phyloP scores from a whole-genome alignment of 192 early-diverging fungal genomes.

The Podila clonocystis region DNA sequence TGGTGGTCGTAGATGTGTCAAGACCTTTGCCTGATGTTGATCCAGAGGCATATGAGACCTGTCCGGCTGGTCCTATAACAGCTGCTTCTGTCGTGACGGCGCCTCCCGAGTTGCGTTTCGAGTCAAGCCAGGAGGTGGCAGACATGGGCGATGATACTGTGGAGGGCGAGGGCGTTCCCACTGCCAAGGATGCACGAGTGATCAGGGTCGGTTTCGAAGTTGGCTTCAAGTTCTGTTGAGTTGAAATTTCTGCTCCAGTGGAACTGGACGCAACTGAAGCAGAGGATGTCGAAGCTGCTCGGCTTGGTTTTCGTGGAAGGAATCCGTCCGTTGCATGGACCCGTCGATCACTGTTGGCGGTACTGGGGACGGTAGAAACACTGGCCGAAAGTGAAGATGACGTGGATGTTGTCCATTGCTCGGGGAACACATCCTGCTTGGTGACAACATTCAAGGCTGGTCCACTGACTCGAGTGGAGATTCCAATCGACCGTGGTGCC shows the following conservation, averaged over 20 bases:
- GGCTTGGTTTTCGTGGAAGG: not conserved
- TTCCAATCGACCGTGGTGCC: constrained; percentile 18
- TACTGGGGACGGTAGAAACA: constrained; percentile 5
- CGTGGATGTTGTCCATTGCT: constrained; percentile 22
- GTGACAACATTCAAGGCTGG: constrained; percentile 34
- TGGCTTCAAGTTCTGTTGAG: not conserved
- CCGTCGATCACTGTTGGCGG: constrained; percentile 17
- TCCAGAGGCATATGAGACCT: not conserved
- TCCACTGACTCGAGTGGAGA: constrained; percentile 12
- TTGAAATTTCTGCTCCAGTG: constrained; percentile 3
- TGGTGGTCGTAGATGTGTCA: not conserved
- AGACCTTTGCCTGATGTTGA: not conserved
- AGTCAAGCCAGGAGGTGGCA: constrained; percentile 38
- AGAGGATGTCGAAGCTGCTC: constrained; percentile 1
- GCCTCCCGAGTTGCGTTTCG: constrained; percentile 7
- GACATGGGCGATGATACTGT: constrained; percentile 47
- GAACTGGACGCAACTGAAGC: constrained; percentile 13
- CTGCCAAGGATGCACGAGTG: constrained; percentile 23
- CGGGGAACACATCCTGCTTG: constrained; percentile 40
- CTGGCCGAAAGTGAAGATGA: constrained; percentile 21
- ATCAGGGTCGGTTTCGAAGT: constrained; percentile 32
- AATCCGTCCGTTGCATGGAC: not conserved
- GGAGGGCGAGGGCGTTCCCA: constrained; percentile 32
- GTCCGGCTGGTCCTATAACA: too few relatives aligned
- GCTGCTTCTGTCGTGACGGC: not conserved